phyloP scores from a whole-genome alignment of 2,329 filamentous ascomycete species.

The Hypomyces rosellus region DNA sequence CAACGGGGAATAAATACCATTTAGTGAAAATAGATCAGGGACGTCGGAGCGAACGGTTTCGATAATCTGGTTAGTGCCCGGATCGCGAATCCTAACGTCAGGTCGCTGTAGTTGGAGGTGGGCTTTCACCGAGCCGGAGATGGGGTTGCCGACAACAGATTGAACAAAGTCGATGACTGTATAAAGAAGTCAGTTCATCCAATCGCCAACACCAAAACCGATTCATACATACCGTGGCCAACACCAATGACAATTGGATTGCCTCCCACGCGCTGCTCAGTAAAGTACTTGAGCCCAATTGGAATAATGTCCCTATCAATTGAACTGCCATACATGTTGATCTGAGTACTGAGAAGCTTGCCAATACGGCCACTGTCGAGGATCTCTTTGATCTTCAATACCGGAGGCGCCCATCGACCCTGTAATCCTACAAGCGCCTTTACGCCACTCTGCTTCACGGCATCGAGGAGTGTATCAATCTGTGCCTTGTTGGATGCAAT shows the following conservation, averaged over 20 bases:
- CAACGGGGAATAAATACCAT: neutral
- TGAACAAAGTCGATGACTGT: constrained; percentile 41
- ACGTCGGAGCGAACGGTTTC: constrained; percentile 33
- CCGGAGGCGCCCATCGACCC: constrained; percentile 38
- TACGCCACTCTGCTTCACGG: constrained; percentile 25
- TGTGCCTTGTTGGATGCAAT: constrained; percentile 34
- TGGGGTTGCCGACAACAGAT: constrained; percentile 37
- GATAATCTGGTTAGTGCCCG: constrained; percentile 22
- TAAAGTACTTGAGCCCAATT: constrained; percentile 39
- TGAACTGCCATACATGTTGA: constrained; percentile 32
- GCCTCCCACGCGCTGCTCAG: constrained; percentile 40
- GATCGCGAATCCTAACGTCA: constrained; percentile 29
- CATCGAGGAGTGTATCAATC: constrained; percentile 30
- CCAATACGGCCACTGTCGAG: constrained; percentile 42
- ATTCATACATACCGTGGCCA: constrained; percentile 31
- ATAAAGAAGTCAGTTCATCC: constrained; percentile 4
- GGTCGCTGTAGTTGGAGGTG: constrained; percentile 41
- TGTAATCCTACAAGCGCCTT: constrained; percentile 46
- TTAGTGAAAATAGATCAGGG: constrained; percentile 35
- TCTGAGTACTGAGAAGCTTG: constrained; percentile 45
- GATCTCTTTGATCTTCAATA: constrained; percentile 38
- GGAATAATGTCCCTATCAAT: constrained; percentile 26
- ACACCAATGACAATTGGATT: constrained; percentile 37
- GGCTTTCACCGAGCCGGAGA: constrained; percentile 28
- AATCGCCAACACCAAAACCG: neutral